A percentile compares a stretch with the other conserved stretches of the same genome.
Evolutionary conservation across 768 basidiomycete genomes (phyloP).

Genomic region (Termitomyces bulborhizus): DNA sequence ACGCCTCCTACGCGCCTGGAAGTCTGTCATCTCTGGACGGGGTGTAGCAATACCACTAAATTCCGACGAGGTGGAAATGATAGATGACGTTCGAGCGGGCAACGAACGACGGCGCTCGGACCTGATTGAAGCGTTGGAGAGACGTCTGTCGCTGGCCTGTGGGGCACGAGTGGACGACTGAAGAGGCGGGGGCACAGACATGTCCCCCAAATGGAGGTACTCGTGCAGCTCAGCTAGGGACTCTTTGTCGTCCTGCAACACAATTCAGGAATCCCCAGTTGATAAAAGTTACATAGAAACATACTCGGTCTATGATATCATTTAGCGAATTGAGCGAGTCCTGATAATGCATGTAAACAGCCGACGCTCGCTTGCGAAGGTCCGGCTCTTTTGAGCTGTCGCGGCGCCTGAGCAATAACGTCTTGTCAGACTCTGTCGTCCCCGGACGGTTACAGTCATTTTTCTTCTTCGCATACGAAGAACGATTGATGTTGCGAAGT

Average conservation of each 20-base stretch:
- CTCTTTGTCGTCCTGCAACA: slow-evolving; percentile 61
- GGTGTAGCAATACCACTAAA: slow-evolving; percentile 30
- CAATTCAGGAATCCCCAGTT: not conserved
- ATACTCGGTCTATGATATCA: slow-evolving; percentile 74
- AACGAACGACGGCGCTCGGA: slow-evolving; percentile 68
- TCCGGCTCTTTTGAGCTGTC: slow-evolving; percentile 10
- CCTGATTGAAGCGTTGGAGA: slow-evolving; percentile 34
- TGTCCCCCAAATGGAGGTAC: slow-evolving; percentile 38
- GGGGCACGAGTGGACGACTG: slow-evolving; percentile 18
- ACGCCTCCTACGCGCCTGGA: slow-evolving; percentile 65
- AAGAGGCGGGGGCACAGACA: slow-evolving; percentile 16
- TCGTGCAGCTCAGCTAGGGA: slow-evolving; percentile 73
- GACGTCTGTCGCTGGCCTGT: slow-evolving; percentile 18
- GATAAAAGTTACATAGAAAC: slow-evolving; percentile 17
- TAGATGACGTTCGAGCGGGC: slow-evolving; percentile 57
- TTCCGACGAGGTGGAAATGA: slow-evolving; percentile 53
- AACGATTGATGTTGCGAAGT: slow-evolving; percentile 40
- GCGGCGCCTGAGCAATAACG: slow-evolving; percentile 35
- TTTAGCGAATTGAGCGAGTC: slow-evolving; percentile 76
- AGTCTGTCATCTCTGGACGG: slow-evolving; percentile 42
- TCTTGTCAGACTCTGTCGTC: slow-evolving; percentile 58
- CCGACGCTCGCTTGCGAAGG: slow-evolving; percentile 25
- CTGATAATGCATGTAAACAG: slow-evolving; percentile 71
- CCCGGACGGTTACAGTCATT: slow-evolving; percentile 37
- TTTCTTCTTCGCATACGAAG: slow-evolving; percentile 43